Conservation (phyloP, 805 yeast genomes). For the Starmera pachycereana region DNA sequence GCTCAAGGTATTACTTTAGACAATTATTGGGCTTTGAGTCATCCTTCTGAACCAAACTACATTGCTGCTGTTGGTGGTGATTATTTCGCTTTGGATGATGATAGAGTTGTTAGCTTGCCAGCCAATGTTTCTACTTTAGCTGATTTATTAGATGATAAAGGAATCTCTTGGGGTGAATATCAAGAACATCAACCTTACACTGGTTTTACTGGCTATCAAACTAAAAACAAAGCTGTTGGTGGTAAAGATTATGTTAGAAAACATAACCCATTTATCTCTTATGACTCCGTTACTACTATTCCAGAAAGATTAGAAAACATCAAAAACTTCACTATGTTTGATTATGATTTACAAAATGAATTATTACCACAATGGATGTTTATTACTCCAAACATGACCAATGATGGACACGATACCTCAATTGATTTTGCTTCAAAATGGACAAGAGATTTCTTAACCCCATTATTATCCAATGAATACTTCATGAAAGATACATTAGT, state of each 20-base stretch:
- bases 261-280: conserved; percentile 38
- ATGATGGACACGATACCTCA: conserved; percentile 42
- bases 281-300: conserved; percentile 27
- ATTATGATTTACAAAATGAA: conserved; percentile 28
- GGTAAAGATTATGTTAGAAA: conserved; percentile 42
- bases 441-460: conserved; percentile 34
- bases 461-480: conserved; percentile 32
- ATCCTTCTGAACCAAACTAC: conserved; percentile 47
- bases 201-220: conserved; percentile 39
- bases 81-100: conserved; percentile 37
- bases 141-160: conserved; percentile 30
- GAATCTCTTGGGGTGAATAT: conserved; percentile 44
- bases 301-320: conserved; percentile 30
- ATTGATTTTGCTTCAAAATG: conserved; percentile 36
- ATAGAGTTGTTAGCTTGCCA: conserved; percentile 35
- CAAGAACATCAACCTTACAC: conserved; percentile 44
- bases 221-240: conserved; percentile 28
- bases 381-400: conserved; percentile 44
- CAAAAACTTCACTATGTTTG: conserved; percentile 37
- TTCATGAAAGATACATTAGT: conserved; percentile 36
- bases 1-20: conserved; percentile 33
- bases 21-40: conserved; percentile 43
- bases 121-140: conserved; percentile 35
- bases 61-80: conserved; percentile 41
- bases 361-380: conserved; percentile 41